Evolutionary conservation across 1,284 basidiomycete genomes (phyloP).

Genomic region (Bondarzewia mesenterica): DNA sequence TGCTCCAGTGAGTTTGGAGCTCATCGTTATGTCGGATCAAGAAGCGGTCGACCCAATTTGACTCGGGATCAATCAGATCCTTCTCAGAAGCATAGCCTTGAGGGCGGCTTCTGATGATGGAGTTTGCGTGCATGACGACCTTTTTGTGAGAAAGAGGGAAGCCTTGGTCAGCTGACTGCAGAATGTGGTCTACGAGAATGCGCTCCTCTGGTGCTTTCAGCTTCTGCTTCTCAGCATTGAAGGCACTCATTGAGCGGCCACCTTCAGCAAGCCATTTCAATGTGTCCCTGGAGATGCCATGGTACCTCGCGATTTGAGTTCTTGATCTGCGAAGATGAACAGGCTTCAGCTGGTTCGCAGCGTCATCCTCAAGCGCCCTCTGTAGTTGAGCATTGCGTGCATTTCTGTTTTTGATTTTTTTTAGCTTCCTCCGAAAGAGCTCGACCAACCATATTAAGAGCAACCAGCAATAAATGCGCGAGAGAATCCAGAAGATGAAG

Average conservation of each 20-base stretch:
- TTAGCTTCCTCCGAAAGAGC: no score
- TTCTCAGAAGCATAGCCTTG: not conserved
- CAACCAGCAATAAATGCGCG: no score
- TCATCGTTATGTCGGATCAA: not conserved
- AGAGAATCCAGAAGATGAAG: no score
- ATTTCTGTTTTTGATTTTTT: no score
- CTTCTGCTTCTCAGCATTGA: constrained; percentile 1
- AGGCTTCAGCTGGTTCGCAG: no score
- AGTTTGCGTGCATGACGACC: not conserved
- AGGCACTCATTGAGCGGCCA: not conserved
- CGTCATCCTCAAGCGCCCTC: no score
- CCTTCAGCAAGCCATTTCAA: no score
- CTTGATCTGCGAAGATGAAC: no score
- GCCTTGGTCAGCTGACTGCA: not conserved
- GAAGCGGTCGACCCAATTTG: not conserved
- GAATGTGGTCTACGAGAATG: not conserved
- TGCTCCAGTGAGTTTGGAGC: not conserved
- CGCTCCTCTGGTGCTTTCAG: not conserved
- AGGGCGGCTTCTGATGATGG: not conserved
- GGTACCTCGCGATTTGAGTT: no score
- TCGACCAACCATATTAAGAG: no score
- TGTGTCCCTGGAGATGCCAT: no score
- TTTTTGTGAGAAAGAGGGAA: not conserved
- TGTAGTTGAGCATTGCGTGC: no score
- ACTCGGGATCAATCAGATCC: not conserved